These are phyloP conservation scores for Hygrocybe coccinea DNA, from an alignment of 768 basidiomycete genomes.

Conservation along the genomic window DNA sequence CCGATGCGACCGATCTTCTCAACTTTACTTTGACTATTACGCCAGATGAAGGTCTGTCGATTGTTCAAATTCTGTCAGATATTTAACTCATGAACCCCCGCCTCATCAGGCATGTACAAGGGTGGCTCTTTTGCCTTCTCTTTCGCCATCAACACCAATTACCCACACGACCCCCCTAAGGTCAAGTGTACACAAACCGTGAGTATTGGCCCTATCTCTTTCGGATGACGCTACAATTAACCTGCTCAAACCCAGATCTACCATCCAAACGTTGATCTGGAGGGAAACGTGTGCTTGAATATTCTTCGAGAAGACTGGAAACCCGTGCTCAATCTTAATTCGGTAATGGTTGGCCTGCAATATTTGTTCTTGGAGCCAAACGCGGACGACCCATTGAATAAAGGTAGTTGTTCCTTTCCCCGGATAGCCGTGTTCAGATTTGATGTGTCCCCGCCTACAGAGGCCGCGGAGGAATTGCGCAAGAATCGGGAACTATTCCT, in stretches of 20 bases:
- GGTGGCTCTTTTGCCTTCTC: conserved; percentile 92
- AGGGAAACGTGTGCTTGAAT: conserved; percentile 97
- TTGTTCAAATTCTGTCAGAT: conserved; percentile 16
- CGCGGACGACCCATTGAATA: conserved; percentile 97
- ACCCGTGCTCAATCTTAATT: conserved; percentile 94
- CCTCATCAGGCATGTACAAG: conserved; percentile 87
- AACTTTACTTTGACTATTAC: conserved; percentile 94
- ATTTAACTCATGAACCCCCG: conserved; percentile 1
- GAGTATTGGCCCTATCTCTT: conserved; percentile 24
- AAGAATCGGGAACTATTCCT: conserved; percentile 81
- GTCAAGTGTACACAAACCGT: conserved; percentile 96
- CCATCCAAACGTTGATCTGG: conserved; percentile 96
- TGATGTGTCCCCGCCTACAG: conserved; percentile 40
- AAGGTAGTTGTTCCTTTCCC: conserved; percentile 53
- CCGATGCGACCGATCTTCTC: conserved; percentile 89
- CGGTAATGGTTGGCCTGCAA: conserved; percentile 97
- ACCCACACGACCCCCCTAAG: conserved; percentile 98
- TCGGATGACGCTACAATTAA: neutral
- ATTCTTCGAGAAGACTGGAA: conserved; percentile 99
- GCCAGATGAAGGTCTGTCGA: conserved; percentile 95
- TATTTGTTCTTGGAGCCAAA: conserved; percentile 99
- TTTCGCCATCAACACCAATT: conserved; percentile 94
- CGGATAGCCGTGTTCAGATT: neutral
- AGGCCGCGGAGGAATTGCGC: conserved; percentile 92
- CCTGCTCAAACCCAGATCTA: conserved; percentile 65